These are phyloP conservation scores for Abrus precatorius DNA, from an alignment of 306 rosid species.

Conservation along the genomic window DNA sequence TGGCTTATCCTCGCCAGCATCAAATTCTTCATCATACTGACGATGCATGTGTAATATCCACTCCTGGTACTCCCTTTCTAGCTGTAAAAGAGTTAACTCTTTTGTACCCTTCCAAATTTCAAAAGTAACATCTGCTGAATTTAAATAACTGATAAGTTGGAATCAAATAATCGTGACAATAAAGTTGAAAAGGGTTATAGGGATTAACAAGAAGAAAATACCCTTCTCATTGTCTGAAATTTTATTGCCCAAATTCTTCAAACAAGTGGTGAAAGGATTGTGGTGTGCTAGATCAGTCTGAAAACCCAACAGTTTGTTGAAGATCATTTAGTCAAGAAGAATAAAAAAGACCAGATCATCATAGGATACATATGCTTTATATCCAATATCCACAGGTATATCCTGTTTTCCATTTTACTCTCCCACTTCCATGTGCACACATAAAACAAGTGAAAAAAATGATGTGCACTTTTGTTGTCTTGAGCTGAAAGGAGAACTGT, in stretches of 20 bases:
- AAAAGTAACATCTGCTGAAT: conserved; percentile 46
- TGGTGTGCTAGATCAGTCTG: conserved; percentile 74
- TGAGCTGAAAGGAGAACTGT: neutral
- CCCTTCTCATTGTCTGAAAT: conserved; percentile 54
- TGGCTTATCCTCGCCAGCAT: conserved; percentile 66
- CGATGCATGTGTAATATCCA: conserved; percentile 73
- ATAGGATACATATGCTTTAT: neutral
- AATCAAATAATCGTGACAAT: conserved; percentile 8
- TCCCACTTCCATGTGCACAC: neutral
- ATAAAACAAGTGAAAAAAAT: neutral
- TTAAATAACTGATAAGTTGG: conserved; percentile 29
- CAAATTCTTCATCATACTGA: conserved; percentile 64
- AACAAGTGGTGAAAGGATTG: conserved; percentile 60
- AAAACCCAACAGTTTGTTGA: conserved; percentile 33
- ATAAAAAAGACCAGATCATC: neutral
- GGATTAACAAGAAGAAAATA: conserved; percentile 22
- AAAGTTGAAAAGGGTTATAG: conserved; percentile 6
- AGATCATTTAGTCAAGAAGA: conserved; percentile 1
- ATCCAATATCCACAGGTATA: neutral
- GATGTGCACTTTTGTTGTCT: neutral
- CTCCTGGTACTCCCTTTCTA: conserved; percentile 61
- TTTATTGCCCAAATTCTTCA: conserved; percentile 65
- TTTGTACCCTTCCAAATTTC: conserved; percentile 52
- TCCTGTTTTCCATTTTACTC: neutral
- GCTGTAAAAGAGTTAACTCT: conserved; percentile 47